Evolutionary conservation across 768 basidiomycete genomes (phyloP).

Genomic region (Phylloporus sp.): DNA sequence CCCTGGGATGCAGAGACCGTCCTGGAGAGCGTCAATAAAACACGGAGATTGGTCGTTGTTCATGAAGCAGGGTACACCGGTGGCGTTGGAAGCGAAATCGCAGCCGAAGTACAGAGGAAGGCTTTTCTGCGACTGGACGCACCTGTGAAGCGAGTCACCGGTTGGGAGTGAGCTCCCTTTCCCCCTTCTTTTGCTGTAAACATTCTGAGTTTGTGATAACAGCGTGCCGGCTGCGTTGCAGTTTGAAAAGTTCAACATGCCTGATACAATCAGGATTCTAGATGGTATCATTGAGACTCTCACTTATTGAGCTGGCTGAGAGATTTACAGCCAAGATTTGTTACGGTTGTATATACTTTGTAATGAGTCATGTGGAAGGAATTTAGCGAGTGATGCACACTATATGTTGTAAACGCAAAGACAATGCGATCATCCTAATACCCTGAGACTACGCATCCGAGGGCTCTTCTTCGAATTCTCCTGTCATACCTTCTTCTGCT

Average conservation of each 20-base stretch:
- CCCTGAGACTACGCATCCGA: slow-evolving; percentile 20
- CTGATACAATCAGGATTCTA: slow-evolving; percentile 77
- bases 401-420: background rate
- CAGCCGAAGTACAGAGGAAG: slow-evolving; percentile 83
- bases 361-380: background rate
- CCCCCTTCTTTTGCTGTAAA: background rate
- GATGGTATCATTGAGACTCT: slow-evolving; percentile 84
- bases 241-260: slow-evolving; percentile 90
- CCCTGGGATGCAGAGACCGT: slow-evolving; percentile 86
- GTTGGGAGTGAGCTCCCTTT: slow-evolving; percentile 80
- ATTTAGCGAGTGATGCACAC: background rate
- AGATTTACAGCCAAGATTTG: background rate
- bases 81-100: slow-evolving; percentile 87
- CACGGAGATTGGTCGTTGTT: slow-evolving; percentile 81
- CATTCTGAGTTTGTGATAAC: slow-evolving; percentile 1
- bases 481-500: slow-evolving; percentile 43
- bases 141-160: slow-evolving; percentile 79
- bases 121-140: slow-evolving; percentile 87
- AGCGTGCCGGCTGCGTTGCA: slow-evolving; percentile 82
- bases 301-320: slow-evolving; percentile 42
- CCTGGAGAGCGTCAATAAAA: slow-evolving; percentile 76
- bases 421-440: background rate
- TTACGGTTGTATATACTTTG: no score
- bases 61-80: slow-evolving; percentile 89
- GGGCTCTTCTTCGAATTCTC: slow-evolving; percentile 51